These are phyloP conservation scores for Ceratocystiopsis brevicomis DNA, from an alignment of 2,329 filamentous ascomycete genomes.

Conservation along the genomic window DNA sequence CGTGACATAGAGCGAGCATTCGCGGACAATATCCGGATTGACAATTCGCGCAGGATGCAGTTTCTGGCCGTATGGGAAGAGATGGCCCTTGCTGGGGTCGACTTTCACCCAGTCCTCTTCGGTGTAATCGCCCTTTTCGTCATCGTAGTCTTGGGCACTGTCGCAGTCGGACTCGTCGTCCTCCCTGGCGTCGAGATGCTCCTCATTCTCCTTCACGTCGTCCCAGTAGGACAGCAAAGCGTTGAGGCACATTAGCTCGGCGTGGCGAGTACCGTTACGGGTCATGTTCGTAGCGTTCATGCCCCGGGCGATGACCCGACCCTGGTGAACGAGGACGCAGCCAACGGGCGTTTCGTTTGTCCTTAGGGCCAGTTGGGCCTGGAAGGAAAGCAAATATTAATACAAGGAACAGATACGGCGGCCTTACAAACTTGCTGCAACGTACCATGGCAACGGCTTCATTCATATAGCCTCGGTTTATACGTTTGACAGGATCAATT, in stretches of 20 bases:
- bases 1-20: constrained; percentile 77
- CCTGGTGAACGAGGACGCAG: constrained; percentile 74
- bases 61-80: constrained; percentile 44
- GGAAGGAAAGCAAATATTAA: not conserved
- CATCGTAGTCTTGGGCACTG: constrained; percentile 14
- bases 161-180: constrained; percentile 23
- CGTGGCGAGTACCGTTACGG: constrained; percentile 80
- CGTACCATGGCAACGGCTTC: constrained; percentile 69
- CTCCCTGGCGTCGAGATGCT: constrained; percentile 11
- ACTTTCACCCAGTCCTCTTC: constrained; percentile 31
- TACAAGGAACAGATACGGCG: not conserved
- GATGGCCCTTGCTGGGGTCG: constrained; percentile 33
- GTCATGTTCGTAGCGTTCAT: constrained; percentile 96
- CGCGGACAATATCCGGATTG: constrained; percentile 46
- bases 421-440: too few relatives aligned
- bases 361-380: constrained; percentile 71
- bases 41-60: constrained; percentile 36
- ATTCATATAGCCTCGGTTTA: constrained; percentile 51
- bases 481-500: constrained; percentile 10
- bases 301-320: constrained; percentile 63
- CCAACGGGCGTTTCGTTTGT: constrained; percentile 92
- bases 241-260: constrained; percentile 75
- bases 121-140: constrained; percentile 12
- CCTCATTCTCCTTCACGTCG: constrained; percentile 13
- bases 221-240: constrained; percentile 29